Evolutionary conservation across 495 filamentous ascomycete genomes (phyloP), one percentile per base, ranked within the genome.

Genomic region (Podospora pseudopauciseta): DNA sequence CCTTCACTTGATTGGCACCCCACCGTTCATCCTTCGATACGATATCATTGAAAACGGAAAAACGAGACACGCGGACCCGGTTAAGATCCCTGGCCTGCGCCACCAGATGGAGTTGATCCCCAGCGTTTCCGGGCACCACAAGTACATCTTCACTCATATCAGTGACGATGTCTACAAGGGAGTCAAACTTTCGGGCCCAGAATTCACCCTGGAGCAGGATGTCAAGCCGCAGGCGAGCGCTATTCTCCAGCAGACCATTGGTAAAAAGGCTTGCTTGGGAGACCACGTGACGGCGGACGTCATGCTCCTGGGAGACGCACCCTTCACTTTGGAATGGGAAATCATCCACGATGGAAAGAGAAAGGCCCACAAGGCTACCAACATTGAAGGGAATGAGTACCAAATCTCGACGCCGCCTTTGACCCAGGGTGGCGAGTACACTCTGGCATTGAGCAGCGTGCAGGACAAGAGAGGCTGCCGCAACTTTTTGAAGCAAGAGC

Each of bases 311-410:
- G 95, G 96, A 39, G 92, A 97, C 68, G 81, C 86, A 20, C 95
- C 95, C 0, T 96, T 92, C 83, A 90, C 81, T n/a, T 76, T 99
- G 7, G 92, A 97, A 71, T 99, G 97, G 80, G 95, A 98, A 75
- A 80, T 98, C 32, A 85, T 97, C n/a, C 91, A 98, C 75, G 89
- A 90, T 68, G 93, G 93, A 44, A 96, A 91, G 80, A 86, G 92
- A 63, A 87, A 84, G 27, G 89, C 90, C 60, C 82, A 89, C 68
- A 85, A 84, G 26, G 81, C 87, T n/a, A 81, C 86, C 7, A 85
- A 81, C 59, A 90, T 96, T 56, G 80, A 87, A 16, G 81, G 79
- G 15, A 77, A 84, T 23, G 71, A 82, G 19, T 87, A 88, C 66
- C 89, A 83, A 27, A 93, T 99, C 73, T 83, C 84, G 30, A 98